These are phyloP conservation scores for Vitis hybrid DNA, from an alignment of 177 flowering plant genomes.

Conservation along the genomic window DNA sequence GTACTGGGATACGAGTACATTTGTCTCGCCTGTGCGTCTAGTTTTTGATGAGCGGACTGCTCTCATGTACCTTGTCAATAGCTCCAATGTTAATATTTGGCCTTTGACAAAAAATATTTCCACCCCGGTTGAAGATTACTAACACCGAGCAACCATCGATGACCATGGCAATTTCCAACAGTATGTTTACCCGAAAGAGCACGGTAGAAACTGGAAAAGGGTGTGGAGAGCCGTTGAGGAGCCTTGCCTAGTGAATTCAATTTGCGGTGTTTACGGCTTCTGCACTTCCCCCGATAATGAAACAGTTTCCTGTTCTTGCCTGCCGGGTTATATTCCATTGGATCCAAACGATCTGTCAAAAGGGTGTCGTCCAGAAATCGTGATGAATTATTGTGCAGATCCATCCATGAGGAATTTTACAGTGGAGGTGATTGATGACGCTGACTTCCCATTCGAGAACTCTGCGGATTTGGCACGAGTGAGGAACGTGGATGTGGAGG, in stretches of 20 bases:
- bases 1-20: conserved; percentile 4
- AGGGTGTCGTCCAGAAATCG: conserved; percentile 15
- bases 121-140: conserved; percentile 16
- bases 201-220: conserved; percentile 9
- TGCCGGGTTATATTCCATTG: conserved; percentile 18
- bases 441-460: conserved; percentile 12
- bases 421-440: conserved; percentile 14
- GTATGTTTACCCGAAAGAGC: conserved; percentile 10
- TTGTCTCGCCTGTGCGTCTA: background rate
- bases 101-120: background rate
- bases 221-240: conserved; percentile 19
- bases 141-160: background rate
- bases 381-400: conserved; percentile 9
- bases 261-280: conserved; percentile 19
- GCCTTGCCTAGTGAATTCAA: conserved; percentile 14
- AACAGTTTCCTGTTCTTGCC: conserved; percentile 16
- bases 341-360: conserved; percentile 5
- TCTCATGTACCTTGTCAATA: conserved; percentile 12
- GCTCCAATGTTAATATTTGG: conserved; percentile 1
- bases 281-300: conserved; percentile 16
- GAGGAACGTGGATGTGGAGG: conserved; percentile 10
- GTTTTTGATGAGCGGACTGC: background rate
- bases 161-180: conserved; percentile 19
- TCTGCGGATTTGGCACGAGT: conserved; percentile 13
- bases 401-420: conserved; percentile 4